Percentiles rank a stretch among this genome's conserved stretches.
Conservation (phyloP, 495 filamentous ascomycete species). For the Thermothielavioides terrestris region DNA sequence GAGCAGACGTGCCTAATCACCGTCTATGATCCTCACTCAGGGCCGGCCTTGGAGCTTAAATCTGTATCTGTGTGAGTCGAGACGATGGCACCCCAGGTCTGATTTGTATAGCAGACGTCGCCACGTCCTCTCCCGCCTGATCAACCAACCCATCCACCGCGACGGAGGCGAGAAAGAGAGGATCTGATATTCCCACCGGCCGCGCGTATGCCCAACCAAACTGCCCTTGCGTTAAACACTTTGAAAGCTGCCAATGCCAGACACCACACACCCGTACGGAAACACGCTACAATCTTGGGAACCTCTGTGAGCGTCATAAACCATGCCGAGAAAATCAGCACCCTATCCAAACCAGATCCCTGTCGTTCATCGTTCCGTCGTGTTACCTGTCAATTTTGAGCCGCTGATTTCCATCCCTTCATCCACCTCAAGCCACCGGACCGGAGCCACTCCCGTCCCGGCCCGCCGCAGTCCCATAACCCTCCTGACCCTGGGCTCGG, state of each 20-base stretch:
- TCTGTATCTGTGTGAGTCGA: too few species aligned
- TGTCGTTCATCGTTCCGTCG: background rate
- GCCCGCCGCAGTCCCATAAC: conserved; percentile 9
- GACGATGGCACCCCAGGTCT: too few species aligned
- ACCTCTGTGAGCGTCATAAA: too few species aligned
- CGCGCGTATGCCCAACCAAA: too few species aligned
- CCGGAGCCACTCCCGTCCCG: conserved; percentile 7
- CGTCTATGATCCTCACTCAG: background rate
- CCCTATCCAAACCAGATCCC: background rate
- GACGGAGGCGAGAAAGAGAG: background rate
- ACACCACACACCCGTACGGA: too few species aligned
- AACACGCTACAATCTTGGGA: too few species aligned
- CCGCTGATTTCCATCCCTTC: background rate
- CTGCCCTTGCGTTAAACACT: too few species aligned
- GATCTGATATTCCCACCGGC: too few species aligned
- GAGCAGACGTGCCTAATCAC: background rate
- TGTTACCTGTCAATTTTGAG: background rate
- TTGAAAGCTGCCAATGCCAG: too few species aligned
- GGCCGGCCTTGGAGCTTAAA: too few species aligned
- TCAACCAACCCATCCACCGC: background rate
- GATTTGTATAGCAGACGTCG: too few species aligned
- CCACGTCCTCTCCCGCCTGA: too few species aligned
- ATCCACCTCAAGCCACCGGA: background rate
- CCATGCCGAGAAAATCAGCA: background rate
- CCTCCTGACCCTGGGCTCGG: conserved; percentile 3